phyloP scores from a whole-genome alignment of 257 asterid genomes.

The Plantago major region DNA sequence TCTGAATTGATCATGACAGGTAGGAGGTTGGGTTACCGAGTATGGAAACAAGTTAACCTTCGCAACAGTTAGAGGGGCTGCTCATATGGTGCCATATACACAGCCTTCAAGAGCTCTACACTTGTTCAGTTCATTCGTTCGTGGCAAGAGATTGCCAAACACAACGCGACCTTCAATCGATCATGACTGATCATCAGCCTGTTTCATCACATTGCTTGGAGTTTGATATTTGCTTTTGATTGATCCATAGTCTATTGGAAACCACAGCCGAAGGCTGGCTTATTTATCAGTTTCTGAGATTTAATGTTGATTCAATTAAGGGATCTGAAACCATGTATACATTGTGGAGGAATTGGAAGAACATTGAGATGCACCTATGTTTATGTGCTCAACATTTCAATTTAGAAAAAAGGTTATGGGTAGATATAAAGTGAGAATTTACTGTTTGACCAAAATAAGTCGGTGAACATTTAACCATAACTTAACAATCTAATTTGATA shows the following conservation, averaged over 20 bases:
- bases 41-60: slow-evolving; percentile 77
- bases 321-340: slow-evolving; percentile 1
- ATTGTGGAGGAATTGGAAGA: slow-evolving; percentile 9
- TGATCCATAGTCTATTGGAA: slow-evolving; percentile 16
- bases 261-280: slow-evolving; percentile 26
- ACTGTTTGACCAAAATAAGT: no score
- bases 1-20: slow-evolving; percentile 31
- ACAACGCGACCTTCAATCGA: slow-evolving; percentile 47
- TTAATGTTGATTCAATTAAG: slow-evolving; percentile 3
- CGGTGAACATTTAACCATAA: no score
- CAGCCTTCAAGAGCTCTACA: slow-evolving; percentile 95
- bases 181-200: slow-evolving; percentile 9
- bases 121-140: slow-evolving; percentile 65
- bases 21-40: slow-evolving; percentile 95
- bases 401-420: neutral
- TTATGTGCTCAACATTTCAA: neutral
- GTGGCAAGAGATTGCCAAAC: slow-evolving; percentile 68
- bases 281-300: slow-evolving; percentile 11
- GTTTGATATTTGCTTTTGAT: slow-evolving; percentile 8
- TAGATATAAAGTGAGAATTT: no score
- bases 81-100: slow-evolving; percentile 96
- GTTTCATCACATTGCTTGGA: neutral
- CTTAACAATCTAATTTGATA: no score
- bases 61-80: slow-evolving; percentile 93
- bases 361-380: neutral